These are phyloP conservation scores for Cutaneotrichosporon mucoides DNA, from an alignment of 1,284 basidiomycete genomes.

Conservation along the genomic window DNA sequence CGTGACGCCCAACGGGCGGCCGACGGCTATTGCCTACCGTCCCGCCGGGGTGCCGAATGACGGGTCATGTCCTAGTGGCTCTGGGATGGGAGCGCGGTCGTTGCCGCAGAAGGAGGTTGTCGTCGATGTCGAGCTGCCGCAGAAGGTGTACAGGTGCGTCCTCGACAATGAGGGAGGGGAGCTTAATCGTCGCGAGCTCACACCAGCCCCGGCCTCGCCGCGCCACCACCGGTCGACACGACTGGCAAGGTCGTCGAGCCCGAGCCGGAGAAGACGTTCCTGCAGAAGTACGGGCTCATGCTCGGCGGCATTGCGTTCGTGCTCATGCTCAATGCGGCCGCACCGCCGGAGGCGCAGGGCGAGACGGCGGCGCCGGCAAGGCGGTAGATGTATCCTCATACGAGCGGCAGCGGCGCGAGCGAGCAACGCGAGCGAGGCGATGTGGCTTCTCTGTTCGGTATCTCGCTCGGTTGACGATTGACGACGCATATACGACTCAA, in stretches of 20 bases:
- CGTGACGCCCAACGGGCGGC: background rate
- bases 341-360: background rate
- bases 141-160: constrained; percentile 4
- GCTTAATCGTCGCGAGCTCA: background rate
- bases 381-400: background rate
- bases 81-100: background rate
- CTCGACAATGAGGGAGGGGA: background rate
- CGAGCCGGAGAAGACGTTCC: constrained; percentile 66
- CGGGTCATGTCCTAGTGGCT: background rate
- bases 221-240: constrained; percentile 61
- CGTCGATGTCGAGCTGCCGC: background rate
- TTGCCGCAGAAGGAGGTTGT: background rate
- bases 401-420: background rate
- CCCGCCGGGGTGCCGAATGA: background rate
- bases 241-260: constrained; percentile 62
- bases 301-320: constrained; percentile 58
- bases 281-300: constrained; percentile 88
- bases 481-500: too few relatives aligned
- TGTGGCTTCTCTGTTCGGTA: background rate
- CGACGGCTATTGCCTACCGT: constrained; percentile 14
- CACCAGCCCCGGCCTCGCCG: constrained; percentile 46
- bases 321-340: background rate
- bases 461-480: too few relatives aligned
- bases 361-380: background rate
- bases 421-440: background rate